phyloP scores from a whole-genome alignment of 2,329 filamentous ascomycete species.

The Penicillium sp. region DNA sequence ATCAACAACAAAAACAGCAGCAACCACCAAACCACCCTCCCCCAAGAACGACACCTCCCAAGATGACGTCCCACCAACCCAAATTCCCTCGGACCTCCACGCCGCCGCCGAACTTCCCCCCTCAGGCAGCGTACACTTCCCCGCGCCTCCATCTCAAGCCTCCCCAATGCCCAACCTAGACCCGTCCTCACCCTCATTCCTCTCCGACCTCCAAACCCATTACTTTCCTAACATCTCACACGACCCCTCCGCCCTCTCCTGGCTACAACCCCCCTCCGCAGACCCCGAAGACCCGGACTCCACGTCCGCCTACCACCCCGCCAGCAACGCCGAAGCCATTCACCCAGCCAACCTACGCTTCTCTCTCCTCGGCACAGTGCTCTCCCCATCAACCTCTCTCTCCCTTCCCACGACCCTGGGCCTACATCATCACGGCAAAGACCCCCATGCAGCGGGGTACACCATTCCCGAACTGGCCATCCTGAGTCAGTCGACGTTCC shows the following conservation, averaged over 20 bases:
- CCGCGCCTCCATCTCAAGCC: constrained; percentile 39
- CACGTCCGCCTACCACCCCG: constrained; percentile 73
- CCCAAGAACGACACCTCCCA: too few relatives aligned
- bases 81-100: constrained; percentile 33
- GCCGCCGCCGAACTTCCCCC: constrained; percentile 35
- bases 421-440: constrained; percentile 85
- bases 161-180: constrained; percentile 62
- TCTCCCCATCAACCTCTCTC: constrained; percentile 67
- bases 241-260: constrained; percentile 75
- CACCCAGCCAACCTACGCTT: constrained; percentile 75
- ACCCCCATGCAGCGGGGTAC: constrained; percentile 88
- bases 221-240: constrained; percentile 85
- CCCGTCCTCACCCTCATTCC: constrained; percentile 71
- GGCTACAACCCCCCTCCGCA: constrained; percentile 69
- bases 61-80: constrained; percentile 29
- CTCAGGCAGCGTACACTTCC: too few relatives aligned
- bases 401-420: constrained; percentile 67
- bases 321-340: constrained; percentile 54
- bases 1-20: too few relatives aligned
- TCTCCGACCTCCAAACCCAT: constrained; percentile 73
- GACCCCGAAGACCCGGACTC: constrained; percentile 55
- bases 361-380: constrained; percentile 70
- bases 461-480: constrained; percentile 78
- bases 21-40: too few relatives aligned
- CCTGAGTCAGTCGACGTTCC: constrained; percentile 69